Evolutionary conservation across 768 basidiomycete species (phyloP), one percentile per base, ranked within the genome.

Genomic region (Leccinum olivaceopallidum): DNA sequence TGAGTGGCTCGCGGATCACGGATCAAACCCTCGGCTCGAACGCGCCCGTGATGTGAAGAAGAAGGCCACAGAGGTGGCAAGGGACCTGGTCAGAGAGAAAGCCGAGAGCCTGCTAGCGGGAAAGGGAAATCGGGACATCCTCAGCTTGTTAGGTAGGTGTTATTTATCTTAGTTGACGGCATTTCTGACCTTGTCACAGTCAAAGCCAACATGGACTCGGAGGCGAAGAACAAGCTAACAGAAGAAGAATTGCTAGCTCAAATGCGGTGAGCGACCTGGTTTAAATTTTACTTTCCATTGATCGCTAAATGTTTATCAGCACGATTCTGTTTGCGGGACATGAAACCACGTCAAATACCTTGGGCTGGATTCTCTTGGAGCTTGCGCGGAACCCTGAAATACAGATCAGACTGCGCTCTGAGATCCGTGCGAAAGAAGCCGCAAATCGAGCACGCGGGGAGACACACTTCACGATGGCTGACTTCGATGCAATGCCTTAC

Each of bases 291-390:
- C 5, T 28, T 59, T 54, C 53, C 13, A 14, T 30, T 32, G 6
- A 5, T 37, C 16, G 4, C 36, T n/a, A 2, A 16, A 54, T 24
- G 14, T 6, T 56, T 9, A 24, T 9, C 22, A 81, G 80, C 16
- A 81, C 80, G n/a, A 78, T 83, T 12, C 62, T 82, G 16, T 64
- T 83, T 12, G 80, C 80, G 44, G 81, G 80, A 2, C 82, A 89
- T 67, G 88, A 88, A 69, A 89, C 87, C 3, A 85, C 83, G 52
- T 81, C 87, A 3, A 84, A 80, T 24, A 77, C 81, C 3, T 56
- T 87, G 30, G 77, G 79, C 57, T 92, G 87, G 86, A 79, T 82
- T 6, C 71, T 92, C 8, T 76, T 87, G 56, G 85, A 87, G 65
- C 78, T 94, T 4, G 81, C 86, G 5, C 80, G 77, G 49, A 74